Base-by-base conservation (phyloP, 805 yeast genomes). In the Myxozyma monticola region DNA sequence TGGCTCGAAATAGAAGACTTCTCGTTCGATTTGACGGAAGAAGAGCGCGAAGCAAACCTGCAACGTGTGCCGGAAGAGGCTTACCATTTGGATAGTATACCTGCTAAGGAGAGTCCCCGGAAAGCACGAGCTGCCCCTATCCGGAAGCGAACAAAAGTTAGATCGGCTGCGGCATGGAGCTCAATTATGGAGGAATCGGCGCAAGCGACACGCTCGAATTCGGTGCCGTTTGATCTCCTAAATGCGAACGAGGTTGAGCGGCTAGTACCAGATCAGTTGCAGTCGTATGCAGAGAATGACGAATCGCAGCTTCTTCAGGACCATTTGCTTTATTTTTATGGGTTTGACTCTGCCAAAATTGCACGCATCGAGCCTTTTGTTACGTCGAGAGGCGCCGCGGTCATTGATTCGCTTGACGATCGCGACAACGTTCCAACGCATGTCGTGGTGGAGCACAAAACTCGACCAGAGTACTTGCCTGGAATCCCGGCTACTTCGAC, bases 1-100 rank as follows among this genome's bases (percentile, higher is more conserved):
- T 29, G 37, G n/a, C 39, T 51, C 3, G 37, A 46, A 2, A 15
- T 25, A 26, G 60, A 61, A n/a, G 65, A 68, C n/a, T 72, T 65
- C 57, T 61, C 65, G 41, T 54, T 67, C 5, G 59, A 59, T 10
- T 12, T 49, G 29, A 20, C 31, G 3, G 43, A 37, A n/a, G 49
- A 44, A 12, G 26, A 40, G 15, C 42, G 56, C 28, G 26, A 12
- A 15, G 29, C 37, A 1, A 44, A 38, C 25, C 24, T 48, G 24
- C 40, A 10, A 4, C 25, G 24, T 17, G 31, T 40, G 5, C 48
- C 45, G 15, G 37, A 20, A 12, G 37, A 49, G 25, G 8, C 2
- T 15, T 18, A 29, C 20, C 24, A 22, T 10, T 12, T 29, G 8
- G 28, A 14, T 12, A 29, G 33, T 6, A 26, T 30, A 22, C 39